phyloP scores from a whole-genome alignment of 1,284 basidiomycete species.

The Puccinia polysora region DNA sequence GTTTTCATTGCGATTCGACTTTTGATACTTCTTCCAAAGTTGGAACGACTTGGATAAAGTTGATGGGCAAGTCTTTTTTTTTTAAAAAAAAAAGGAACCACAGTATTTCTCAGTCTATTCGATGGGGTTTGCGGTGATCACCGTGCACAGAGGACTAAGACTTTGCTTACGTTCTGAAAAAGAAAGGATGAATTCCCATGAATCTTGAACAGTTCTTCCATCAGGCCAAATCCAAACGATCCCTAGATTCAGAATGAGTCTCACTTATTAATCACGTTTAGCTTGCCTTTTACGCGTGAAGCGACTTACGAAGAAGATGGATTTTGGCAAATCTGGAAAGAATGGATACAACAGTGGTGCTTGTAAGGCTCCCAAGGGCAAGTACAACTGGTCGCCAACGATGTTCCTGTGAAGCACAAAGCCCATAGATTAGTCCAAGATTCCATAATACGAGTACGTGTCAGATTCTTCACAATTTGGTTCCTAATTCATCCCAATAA shows the following conservation, averaged over 20 bases:
- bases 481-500: slow-evolving; percentile 11
- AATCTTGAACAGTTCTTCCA: background rate
- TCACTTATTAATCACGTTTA: background rate
- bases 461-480: background rate
- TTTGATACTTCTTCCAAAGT: background rate
- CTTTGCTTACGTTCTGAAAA: background rate
- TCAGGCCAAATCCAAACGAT: background rate
- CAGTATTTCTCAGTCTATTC: background rate
- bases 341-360: slow-evolving; percentile 4
- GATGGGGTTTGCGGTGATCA: too few relatives aligned
- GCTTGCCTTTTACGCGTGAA: background rate
- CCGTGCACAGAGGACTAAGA: too few relatives aligned
- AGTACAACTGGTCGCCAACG: background rate
- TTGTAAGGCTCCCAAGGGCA: background rate
- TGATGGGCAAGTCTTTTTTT: background rate
- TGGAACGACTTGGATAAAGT: background rate
- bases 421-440: background rate
- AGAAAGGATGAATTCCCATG: background rate
- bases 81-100: background rate
- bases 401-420: background rate
- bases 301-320: slow-evolving; percentile 21
- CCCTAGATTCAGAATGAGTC: background rate
- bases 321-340: slow-evolving; percentile 17
- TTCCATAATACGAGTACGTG: background rate
- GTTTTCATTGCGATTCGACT: background rate